Evolutionary conservation across 352 stramenopile species (phyloP), one percentile per base, ranked within the genome.

Genomic region (Phytophthora pseudosyringae): DNA sequence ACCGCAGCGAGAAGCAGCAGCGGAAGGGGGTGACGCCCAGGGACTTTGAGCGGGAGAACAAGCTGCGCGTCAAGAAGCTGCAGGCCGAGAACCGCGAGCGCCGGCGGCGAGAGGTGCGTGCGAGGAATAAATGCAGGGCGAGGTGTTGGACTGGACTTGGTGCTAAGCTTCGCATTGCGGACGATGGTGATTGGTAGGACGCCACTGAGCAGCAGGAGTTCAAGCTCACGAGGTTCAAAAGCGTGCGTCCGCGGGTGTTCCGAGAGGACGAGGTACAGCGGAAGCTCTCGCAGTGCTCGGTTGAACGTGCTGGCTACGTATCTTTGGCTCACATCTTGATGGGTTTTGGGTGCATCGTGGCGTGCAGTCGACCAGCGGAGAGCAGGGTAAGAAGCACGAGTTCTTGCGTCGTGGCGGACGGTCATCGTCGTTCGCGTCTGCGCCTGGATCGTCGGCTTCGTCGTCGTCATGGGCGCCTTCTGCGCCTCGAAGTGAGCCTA

Each of bases 171-270:
- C 61, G 56, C 18, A 21, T 45, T 51, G 15, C 21, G 26, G 32
- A 35, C 33, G 40, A 21, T 35, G 21, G 15, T 40, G 32, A 26
- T 52, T 40, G 18, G 28, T 48, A 89, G 80, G 78, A 80, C 9
- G 63, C 57, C 25, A 38, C 67, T 7, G 48, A 68, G 15, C 75
- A 64, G 3, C 69, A 89, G 46, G 66, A 69, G 8, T 92, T 92
- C 71, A 92, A 90, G 60, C 62, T 92, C 5, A 77, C 73, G 32
- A 81, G 66, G 50, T 92, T 92, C 52, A 90, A 90, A 64, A 58
- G 48, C 6, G 76, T 88, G 4, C 76, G 75, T 16, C 65, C 83
- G 29, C 75, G 80, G 25, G 76, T 90, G 1, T 86, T 71, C 28
- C 65, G 73, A 48, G 64, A 79, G 18, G 70, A 82, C 44, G 69